Evolutionary conservation across 768 basidiomycete genomes (phyloP), one percentile per base, ranked within the genome.

Genomic region (Lentinula edodes): DNA sequence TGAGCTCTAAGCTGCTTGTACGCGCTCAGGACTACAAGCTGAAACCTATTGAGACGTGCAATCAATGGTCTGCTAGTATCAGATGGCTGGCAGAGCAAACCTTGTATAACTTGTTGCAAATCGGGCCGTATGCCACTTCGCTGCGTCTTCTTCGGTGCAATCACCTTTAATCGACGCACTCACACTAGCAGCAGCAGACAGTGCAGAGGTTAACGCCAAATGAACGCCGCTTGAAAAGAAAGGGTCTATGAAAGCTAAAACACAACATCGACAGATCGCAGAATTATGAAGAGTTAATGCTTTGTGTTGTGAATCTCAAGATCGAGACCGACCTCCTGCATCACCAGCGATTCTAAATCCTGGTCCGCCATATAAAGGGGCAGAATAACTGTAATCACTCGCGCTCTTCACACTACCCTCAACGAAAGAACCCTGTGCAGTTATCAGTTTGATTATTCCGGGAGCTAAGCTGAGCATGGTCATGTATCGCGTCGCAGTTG

Each of bases 1-100:
- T 88, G 86, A 6, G 85, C 78, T 20, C 83, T 81, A 56, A 89
- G 87, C 66, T 88, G 87, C 70, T 87, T 88, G 70, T 88, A 88
- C 65, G 86, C 86, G 63, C 86, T 87, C 20, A 88, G 73, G 23
- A 87, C 86, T 18, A 88, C 86, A 16, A 89, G 78, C 66, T 87
- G 82, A 66, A 88, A 88, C 65, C 85, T 87, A 58, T 2, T 52
- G 7, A 28, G 38, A 18, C 20, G 9, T 6, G 15, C 9, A 41
- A 39, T 35, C 28, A 5, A 38, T 36, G 5, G 23, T 43, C 20
- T 13, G 13, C 38, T 34, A 23, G 6, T 43, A n/a, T 18, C 62
- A 60, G 28, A 48, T 42, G 46, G 36, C 23, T 20, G 39, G 13
- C 16, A 20, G 59, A 38, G 39, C 63, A 38, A 66, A 83, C 83